Base-by-base conservation (phyloP, 176 grass and related monocot genomes). In the Tillandsia leiboldiana region DNA sequence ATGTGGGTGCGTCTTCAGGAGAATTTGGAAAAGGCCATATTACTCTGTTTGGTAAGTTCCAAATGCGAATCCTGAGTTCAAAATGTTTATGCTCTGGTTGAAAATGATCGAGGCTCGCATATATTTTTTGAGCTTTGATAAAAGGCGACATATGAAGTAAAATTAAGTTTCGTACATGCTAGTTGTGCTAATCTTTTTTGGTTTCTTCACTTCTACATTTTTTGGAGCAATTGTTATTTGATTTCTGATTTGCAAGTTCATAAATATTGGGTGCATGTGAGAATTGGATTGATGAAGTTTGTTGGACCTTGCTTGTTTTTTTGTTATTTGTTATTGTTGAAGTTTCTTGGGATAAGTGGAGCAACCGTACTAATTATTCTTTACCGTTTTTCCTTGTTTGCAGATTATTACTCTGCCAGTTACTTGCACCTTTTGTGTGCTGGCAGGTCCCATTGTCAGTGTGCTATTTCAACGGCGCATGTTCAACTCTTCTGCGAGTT, bases 371-470 rank as follows among this genome's bases (percentile, higher is more conserved):
- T 67, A 47, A 48, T 67, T 48, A 67, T 67, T 17, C 12, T 48
- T 10, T 63, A 26, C 10, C 8, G 3, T 67, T 49, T 6, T 12
- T 8, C 17, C 26, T 49, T n/a, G 13, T 8, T 42, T 14, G 29
- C 65, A 67, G 65, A 14, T 67, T 13, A 67, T 67, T 15, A 67
- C 48, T 49, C 17, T 67, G 65, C 65, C 65, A 67, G 29, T 67
- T n/a, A 67, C 65, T 9, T 48, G 65, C 65, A 67, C 24, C 11
- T 47, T 49, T 48, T 67, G 29, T 67, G 65, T 67, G 65, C 29
- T 67, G 65, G 65, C 65, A 18, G 65, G 33, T 6, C 65, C 65
- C 8, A 47, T 67, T 42, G 29, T 67, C 11, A 15, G 7, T 42
- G 12, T 67, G 65, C 17, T 67, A 67, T 67, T 67, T 67, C 65